Conservation (phyloP, 495 filamentous ascomycete species). For the Physcia stellaris region DNA sequence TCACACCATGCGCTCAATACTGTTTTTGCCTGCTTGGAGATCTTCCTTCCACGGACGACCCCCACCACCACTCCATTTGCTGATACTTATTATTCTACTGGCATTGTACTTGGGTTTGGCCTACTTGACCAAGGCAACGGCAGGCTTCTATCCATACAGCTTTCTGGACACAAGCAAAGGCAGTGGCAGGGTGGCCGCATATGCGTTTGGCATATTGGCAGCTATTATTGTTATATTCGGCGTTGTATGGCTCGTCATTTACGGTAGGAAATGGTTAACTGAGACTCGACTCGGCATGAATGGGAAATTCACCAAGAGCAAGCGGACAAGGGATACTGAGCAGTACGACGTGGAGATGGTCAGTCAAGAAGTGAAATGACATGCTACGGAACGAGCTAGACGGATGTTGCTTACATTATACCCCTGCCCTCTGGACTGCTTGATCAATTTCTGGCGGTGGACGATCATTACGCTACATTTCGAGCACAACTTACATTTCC, state of each 20-base stretch:
- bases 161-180: conserved; percentile 52
- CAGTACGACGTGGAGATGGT: too few relatives aligned
- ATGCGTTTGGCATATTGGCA: conserved; percentile 45
- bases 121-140: conserved; percentile 53
- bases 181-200: conserved; percentile 28
- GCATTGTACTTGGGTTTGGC: conserved; percentile 59
- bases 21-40: conserved; percentile 57
- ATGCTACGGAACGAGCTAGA: too few relatives aligned
- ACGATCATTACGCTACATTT: too few relatives aligned
- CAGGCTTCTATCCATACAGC: conserved; percentile 60
- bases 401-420: too few relatives aligned
- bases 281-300: conserved; percentile 8
- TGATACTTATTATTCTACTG: conserved; percentile 46
- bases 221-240: conserved; percentile 52
- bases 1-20: conserved; percentile 64
- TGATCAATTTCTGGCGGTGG: too few relatives aligned
- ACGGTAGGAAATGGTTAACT: conserved; percentile 33
- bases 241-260: conserved; percentile 37
- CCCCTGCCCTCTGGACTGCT: too few relatives aligned
- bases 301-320: conserved; percentile 10
- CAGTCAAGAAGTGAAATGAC: too few relatives aligned
- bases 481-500: too few relatives aligned
- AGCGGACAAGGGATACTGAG: background rate
- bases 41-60: conserved; percentile 49
- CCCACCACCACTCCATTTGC: conserved; percentile 41